These are phyloP conservation scores for Globisporangium solare DNA, from an alignment of 352 stramenopile species.

Conservation along the genomic window DNA sequence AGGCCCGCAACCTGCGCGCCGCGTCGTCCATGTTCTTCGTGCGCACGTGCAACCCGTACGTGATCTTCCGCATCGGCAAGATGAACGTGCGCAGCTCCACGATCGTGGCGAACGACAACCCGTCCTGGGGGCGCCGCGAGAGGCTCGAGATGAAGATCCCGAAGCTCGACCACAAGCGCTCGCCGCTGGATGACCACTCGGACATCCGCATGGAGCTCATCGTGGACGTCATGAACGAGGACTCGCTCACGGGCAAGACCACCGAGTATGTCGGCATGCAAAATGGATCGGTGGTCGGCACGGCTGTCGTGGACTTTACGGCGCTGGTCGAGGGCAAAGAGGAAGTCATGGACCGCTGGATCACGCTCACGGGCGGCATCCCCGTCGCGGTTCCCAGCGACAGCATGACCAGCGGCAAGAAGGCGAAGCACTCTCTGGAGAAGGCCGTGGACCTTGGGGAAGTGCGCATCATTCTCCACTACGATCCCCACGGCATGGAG, in stretches of 20 bases:
- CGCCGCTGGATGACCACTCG: constrained; percentile 57
- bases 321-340: constrained; percentile 69
- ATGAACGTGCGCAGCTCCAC: constrained; percentile 63
- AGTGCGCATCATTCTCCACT: constrained; percentile 73
- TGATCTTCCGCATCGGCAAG: constrained; percentile 80
- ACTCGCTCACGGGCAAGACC: constrained; percentile 69
- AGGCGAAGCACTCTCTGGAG: constrained; percentile 21
- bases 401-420: constrained; percentile 25
- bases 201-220: constrained; percentile 69
- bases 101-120: constrained; percentile 67
- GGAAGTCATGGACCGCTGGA: constrained; percentile 75
- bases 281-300: constrained; percentile 74
- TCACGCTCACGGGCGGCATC: constrained; percentile 54
- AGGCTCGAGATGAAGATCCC: constrained; percentile 70
- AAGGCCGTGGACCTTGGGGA: constrained; percentile 58
- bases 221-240: constrained; percentile 80
- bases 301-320: constrained; percentile 63
- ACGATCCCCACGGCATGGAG: constrained; percentile 77
- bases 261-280: constrained; percentile 76
- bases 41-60: constrained; percentile 78
- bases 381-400: constrained; percentile 10
- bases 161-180: constrained; percentile 60
- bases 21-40: constrained; percentile 80
- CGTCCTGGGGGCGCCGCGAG: constrained; percentile 60
- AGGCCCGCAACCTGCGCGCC: constrained; percentile 63